These are phyloP conservation scores for Leptodermis oblonga DNA, from an alignment of 257 asterid genomes.

Conservation along the genomic window DNA sequence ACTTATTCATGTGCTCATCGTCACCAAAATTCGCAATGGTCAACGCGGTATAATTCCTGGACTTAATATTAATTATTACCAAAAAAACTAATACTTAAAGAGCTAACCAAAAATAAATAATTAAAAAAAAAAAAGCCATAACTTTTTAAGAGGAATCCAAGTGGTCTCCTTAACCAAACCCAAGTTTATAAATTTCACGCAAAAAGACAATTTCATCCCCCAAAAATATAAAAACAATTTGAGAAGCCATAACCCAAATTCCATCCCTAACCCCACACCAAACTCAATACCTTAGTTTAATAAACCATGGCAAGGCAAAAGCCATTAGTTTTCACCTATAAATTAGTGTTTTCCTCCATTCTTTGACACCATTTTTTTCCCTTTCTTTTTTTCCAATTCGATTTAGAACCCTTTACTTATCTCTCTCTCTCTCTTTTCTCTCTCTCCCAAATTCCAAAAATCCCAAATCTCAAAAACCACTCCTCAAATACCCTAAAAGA, in stretches of 20 bases:
- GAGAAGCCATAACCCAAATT: background rate
- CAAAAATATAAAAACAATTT: background rate
- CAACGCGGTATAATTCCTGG: no score
- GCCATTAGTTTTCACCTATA: conserved; percentile 23
- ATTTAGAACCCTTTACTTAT: background rate
- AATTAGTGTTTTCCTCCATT: conserved; percentile 21
- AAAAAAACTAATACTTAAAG: no score
- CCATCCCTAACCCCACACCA: conserved; percentile 14
- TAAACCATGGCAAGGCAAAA: conserved; percentile 31
- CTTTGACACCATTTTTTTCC: conserved; percentile 3
- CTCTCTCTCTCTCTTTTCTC: no score
- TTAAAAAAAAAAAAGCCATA: background rate
- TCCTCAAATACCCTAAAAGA: background rate
- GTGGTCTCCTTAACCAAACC: background rate
- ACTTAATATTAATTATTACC: no score
- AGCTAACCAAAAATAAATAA: no score
- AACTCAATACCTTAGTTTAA: conserved; percentile 28
- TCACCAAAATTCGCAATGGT: no score
- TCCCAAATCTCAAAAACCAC: background rate
- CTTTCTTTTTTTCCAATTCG: background rate
- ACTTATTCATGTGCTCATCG: no score
- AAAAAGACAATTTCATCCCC: conserved; percentile 8
- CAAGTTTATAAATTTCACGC: background rate
- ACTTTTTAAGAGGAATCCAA: background rate
- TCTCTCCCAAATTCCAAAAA: conserved; percentile 1